Conservation (phyloP, 2,329 filamentous ascomycete genomes). For the Cercospora zeae-maydis region DNA sequence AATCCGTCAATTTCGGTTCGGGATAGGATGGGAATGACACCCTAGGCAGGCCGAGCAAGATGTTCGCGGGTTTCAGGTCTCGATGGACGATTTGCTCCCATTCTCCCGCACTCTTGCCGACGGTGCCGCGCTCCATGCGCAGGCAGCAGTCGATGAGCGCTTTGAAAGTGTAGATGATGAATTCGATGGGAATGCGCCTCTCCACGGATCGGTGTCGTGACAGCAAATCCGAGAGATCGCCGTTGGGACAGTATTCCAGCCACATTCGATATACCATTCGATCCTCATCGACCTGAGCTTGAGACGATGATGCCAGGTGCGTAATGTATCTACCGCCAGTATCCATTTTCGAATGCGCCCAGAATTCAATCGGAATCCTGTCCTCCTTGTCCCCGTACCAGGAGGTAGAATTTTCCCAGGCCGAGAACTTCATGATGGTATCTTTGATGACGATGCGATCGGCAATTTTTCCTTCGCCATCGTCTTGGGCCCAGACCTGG, state of each 20-base stretch:
- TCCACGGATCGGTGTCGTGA: background rate
- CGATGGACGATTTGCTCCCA: conserved; percentile 22
- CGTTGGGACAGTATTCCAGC: conserved; percentile 7
- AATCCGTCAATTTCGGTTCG: conserved; percentile 21
- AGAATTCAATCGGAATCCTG: conserved; percentile 6
- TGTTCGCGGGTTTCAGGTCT: conserved; percentile 24
- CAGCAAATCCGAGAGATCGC: conserved; percentile 4
- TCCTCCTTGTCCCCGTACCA: conserved; percentile 9
- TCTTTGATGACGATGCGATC: conserved; percentile 12
- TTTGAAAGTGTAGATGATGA: conserved; percentile 14
- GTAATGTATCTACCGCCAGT: background rate
- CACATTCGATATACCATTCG: conserved; percentile 4
- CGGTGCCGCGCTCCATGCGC: conserved; percentile 9
- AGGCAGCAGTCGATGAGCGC: conserved; percentile 12
- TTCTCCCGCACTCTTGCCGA: background rate
- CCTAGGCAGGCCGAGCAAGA: conserved; percentile 19
- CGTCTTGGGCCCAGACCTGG: background rate
- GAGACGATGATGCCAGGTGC: background rate
- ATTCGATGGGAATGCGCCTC: background rate
- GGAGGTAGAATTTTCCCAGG: background rate
- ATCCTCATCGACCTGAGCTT: background rate
- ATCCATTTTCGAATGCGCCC: conserved; percentile 1
- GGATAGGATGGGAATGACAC: conserved; percentile 5
- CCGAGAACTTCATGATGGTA: background rate
- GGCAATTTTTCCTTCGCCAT: background rate